Evolutionary conservation across 305 asterid genomes (phyloP), one percentile per base, ranked within the genome.

Genomic region (Rubia tinctorum): DNA sequence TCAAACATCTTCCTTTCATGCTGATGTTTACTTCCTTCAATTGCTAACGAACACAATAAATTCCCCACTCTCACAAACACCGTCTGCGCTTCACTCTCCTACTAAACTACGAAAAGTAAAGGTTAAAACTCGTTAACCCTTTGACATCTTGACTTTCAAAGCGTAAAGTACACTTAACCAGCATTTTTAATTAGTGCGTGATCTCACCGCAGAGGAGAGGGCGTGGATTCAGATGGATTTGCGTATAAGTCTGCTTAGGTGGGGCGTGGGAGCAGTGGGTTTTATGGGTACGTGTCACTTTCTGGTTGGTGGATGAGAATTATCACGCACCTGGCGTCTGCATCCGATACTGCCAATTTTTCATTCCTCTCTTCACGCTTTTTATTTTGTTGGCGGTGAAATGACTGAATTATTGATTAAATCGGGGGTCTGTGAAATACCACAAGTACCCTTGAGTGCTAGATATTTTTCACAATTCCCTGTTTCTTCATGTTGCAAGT

Each of bases 301-400:
- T 60, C 4, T 53, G 22, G 47, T 75, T 75, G 74, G 74, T 34
- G 39, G 47, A 45, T 30, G 14, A 63, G 39, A 27, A 68, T 7
- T 7, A 25, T 60, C 78, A 75, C 49, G 69, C 78, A 25, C 59
- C 73, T 43, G 40, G 42, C 7, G 69, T 68, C 74, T 44, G 69
- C 73, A 45, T 59, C 78, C 20, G 2, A 68, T n/a, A 18, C 20
- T 75, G 78, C 74, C 74, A 27, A 74, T 59, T 44, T 68, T 75
- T 68, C 72, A 27, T 68, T 58, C 68, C 37, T 59, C 59, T 59
- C 30, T 75, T 68, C 60, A 13, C 44, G 68, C 70, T 34, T 68
- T 59, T 68, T 4, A 60, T 75, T 68, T 44, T 11, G n/a, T 42
- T 66, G 68, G 55, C 22, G 25, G 64, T 72, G 58, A 51, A 37